Conservation (phyloP, 805 yeast genomes). For the Maudiozyma barnettii region DNA sequence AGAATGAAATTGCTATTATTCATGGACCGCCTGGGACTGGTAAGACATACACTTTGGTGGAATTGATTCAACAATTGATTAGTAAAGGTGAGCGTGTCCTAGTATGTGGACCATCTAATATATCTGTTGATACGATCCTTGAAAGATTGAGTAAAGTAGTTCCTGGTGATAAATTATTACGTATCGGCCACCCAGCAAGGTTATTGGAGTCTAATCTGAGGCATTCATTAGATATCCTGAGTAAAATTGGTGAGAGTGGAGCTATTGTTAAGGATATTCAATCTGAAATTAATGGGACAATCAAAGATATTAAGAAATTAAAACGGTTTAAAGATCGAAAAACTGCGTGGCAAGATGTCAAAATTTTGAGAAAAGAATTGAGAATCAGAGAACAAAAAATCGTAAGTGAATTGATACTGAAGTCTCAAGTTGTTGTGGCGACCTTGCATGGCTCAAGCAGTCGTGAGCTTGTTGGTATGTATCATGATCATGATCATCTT, state of each 20-base stretch:
- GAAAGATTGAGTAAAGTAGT: conserved; percentile 52
- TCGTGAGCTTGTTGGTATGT: conserved; percentile 50
- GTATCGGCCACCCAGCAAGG: conserved; percentile 94
- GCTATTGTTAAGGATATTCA: conserved; percentile 58
- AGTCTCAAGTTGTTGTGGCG: conserved; percentile 62
- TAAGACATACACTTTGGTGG: conserved; percentile 74
- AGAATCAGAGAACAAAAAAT: conserved; percentile 56
- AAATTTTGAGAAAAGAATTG: conserved; percentile 60
- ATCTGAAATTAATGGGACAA: conserved; percentile 55
- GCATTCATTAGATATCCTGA: conserved; percentile 69
- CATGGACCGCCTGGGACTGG: conserved; percentile 83
- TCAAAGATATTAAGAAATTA: conserved; percentile 49
- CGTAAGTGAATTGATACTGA: conserved; percentile 45
- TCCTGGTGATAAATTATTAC: conserved; percentile 43
- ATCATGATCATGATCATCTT: conserved; percentile 30
- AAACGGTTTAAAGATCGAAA: conserved; percentile 56
- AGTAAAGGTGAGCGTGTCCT: conserved; percentile 46
- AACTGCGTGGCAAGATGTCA: conserved; percentile 60
- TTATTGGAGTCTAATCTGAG: conserved; percentile 48
- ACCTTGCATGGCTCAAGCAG: conserved; percentile 87
- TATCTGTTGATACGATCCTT: conserved; percentile 82
- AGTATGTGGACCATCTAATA: conserved; percentile 91
- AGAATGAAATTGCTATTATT: conserved; percentile 49
- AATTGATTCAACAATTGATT: conserved; percentile 64
- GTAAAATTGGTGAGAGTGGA: conserved; percentile 49